These are phyloP conservation scores for Phlyctochytrium planicorne DNA, from an alignment of 192 early-diverging fungal species.

Conservation along the genomic window DNA sequence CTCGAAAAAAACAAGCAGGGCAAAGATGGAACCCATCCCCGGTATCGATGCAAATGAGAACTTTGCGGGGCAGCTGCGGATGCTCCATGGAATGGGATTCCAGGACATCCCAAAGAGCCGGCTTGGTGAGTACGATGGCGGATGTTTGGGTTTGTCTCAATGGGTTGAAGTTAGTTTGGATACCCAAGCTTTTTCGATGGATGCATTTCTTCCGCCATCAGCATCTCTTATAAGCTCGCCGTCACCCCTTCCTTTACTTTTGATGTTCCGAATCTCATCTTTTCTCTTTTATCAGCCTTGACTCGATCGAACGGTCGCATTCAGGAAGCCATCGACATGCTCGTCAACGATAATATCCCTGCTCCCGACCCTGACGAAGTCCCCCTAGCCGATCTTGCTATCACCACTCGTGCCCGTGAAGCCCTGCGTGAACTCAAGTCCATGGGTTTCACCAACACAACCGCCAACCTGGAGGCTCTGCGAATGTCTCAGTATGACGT, in stretches of 20 bases:
- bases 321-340: conserved; percentile 4
- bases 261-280: too few relatives aligned
- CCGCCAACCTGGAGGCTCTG: background rate
- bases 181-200: too few relatives aligned
- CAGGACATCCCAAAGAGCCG: background rate
- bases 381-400: background rate
- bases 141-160: too few relatives aligned
- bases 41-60: background rate
- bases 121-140: background rate
- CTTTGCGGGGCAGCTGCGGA: background rate
- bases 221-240: too few relatives aligned
- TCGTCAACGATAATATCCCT: conserved; percentile 1
- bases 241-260: too few relatives aligned
- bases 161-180: too few relatives aligned
- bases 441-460: background rate
- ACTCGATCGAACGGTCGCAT: background rate
- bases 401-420: background rate
- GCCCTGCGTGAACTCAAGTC: background rate
- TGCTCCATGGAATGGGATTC: conserved; percentile 1
- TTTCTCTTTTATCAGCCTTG: background rate
- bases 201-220: too few relatives aligned
- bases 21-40: too few relatives aligned
- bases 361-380: background rate
- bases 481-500: background rate
- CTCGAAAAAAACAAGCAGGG: too few relatives aligned